Evolutionary conservation across 2,329 filamentous ascomycete genomes (phyloP).

Genomic region (Thelonectria discophora): DNA sequence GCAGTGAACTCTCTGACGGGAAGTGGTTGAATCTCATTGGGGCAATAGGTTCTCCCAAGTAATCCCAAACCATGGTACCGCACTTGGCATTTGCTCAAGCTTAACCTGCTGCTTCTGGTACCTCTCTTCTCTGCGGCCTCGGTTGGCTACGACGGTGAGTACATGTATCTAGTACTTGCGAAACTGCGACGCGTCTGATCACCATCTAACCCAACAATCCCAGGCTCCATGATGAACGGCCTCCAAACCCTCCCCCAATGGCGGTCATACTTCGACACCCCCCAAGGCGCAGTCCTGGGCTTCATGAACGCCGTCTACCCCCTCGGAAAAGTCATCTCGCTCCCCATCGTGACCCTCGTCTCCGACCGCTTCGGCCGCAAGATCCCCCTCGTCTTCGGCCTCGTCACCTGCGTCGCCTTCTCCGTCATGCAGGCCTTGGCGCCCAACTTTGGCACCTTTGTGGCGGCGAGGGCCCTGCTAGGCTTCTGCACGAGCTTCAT

Average conservation of each 20-base stretch:
- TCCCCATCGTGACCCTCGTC: constrained; percentile 46
- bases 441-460: constrained; percentile 40
- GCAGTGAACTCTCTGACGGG: too few species aligned
- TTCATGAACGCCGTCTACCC: constrained; percentile 48
- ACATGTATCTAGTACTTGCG: background rate
- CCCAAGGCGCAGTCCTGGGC: constrained; percentile 46
- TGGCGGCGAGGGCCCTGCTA: constrained; percentile 44
- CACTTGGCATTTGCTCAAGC: constrained; percentile 49
- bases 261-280: constrained; percentile 51
- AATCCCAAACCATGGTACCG: constrained; percentile 52
- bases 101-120: constrained; percentile 53
- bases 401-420: constrained; percentile 37
- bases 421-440: constrained; percentile 41
- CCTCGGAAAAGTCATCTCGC: constrained; percentile 50
- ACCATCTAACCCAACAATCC: too few species aligned
- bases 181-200: background rate
- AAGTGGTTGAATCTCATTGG: too few species aligned
- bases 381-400: constrained; percentile 47
- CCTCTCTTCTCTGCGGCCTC: constrained; percentile 52
- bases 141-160: constrained; percentile 53
- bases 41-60: constrained; percentile 47
- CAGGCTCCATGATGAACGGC: constrained; percentile 54
- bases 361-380: constrained; percentile 52
- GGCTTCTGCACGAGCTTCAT: constrained; percentile 46
- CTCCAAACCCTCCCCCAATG: constrained; percentile 52